A percentile compares a stretch with the other conserved stretches of the same genome.
Evolutionary conservation across 2,329 filamentous ascomycete genomes (phyloP).

Genomic region (Domatiomyces catenatus): DNA sequence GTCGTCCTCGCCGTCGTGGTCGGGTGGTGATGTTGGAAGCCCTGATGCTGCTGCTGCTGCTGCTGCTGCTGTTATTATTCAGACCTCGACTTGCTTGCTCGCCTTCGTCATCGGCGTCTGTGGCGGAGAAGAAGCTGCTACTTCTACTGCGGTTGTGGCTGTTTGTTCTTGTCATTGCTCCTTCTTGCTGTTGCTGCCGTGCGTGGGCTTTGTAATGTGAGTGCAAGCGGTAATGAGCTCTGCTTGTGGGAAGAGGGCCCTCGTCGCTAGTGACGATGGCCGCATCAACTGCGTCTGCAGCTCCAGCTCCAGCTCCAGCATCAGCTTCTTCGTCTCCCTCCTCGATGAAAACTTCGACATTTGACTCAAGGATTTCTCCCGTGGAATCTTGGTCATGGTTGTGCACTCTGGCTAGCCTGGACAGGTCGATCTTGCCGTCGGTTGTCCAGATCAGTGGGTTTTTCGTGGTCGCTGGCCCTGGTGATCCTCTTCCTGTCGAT

Average conservation of each 20-base stretch:
- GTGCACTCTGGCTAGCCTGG: neutral
- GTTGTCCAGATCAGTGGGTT: slow-evolving; percentile 13
- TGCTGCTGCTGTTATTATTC: neutral
- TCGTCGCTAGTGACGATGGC: neutral
- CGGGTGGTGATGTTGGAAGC: too few relatives aligned
- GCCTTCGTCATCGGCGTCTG: neutral
- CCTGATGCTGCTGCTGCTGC: too few relatives aligned
- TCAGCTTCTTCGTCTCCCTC: slow-evolving; percentile 3
- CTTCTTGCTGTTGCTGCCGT: too few relatives aligned
- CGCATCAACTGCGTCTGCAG: too few relatives aligned
- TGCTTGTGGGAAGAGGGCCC: neutral
- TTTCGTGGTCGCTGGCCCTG: neutral
- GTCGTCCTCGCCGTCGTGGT: neutral
- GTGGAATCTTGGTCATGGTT: neutral
- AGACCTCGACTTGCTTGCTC: neutral
- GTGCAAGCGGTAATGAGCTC: neutral
- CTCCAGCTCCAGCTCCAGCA: too few relatives aligned
- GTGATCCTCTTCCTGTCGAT: neutral
- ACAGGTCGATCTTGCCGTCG: slow-evolving; percentile 15
- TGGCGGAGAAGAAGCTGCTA: neutral
- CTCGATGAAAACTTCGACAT: slow-evolving; percentile 10
- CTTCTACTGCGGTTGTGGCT: neutral
- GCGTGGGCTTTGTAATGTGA: too few relatives aligned
- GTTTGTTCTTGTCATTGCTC: neutral
- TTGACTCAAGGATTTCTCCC: slow-evolving; percentile 10